Evolutionary conservation across 768 basidiomycete genomes (phyloP).

Genomic region (Chalciporus sphaerocephalus): DNA sequence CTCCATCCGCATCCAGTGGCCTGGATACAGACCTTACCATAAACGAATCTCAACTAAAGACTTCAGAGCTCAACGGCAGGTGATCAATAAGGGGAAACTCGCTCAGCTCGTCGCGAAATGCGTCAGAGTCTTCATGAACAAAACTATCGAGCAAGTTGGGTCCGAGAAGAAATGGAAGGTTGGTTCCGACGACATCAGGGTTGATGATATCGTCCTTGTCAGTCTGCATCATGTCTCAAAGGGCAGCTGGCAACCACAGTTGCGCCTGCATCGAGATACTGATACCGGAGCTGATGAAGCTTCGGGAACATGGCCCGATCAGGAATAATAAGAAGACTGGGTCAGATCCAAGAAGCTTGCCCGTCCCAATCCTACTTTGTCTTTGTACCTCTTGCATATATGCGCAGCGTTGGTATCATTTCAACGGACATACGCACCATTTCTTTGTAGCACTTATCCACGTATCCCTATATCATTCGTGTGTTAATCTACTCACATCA

Average conservation of each 20-base stretch:
- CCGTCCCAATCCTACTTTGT: no score
- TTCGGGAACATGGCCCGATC: not conserved
- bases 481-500: no score
- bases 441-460: no score
- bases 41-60: slow-evolving; percentile 70
- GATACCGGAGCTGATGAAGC: not conserved
- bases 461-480: no score
- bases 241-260: slow-evolving; percentile 74
- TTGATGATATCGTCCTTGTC: slow-evolving; percentile 44
- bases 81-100: slow-evolving; percentile 63
- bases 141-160: not conserved
- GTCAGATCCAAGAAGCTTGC: no score
- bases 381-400: no score
- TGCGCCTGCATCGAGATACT: slow-evolving; percentile 39
- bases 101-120: slow-evolving; percentile 70
- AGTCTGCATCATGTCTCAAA: slow-evolving; percentile 75
- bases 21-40: slow-evolving; percentile 66
- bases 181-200: slow-evolving; percentile 4
- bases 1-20: slow-evolving; percentile 69
- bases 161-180: slow-evolving; percentile 14
- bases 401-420: no score
- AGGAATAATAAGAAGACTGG: not conserved
- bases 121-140: slow-evolving; percentile 29
- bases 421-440: no score
- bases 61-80: slow-evolving; percentile 61